Base-by-base conservation (phyloP, 2,329 filamentous ascomycete species). In the Neofusicoccum laricinum region DNA sequence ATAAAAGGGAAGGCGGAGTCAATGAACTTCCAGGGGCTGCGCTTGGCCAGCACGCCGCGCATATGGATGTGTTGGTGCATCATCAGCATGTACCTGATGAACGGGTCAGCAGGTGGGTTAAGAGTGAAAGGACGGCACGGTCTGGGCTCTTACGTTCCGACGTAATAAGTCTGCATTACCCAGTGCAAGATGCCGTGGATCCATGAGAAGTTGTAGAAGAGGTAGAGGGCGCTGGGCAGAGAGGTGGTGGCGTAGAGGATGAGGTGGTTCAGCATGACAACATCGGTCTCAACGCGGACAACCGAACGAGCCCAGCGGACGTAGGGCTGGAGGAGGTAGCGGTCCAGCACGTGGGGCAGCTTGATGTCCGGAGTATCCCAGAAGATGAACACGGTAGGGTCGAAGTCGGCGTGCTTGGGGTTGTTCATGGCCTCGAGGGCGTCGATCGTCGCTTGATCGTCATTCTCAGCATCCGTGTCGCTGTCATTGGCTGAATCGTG, bases 51-150 rank as follows among this genome's bases (percentile, higher is more conserved):
- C 2, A 93, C 81, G 15, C 91, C 91, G 50, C 87, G 84, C 80
- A 87, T 87, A 73, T 94, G 91, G 69, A 94, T 93, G 74, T 94
- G 91, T 71, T 94, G 90, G 71, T 94, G 91, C 84, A 91, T 90
- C 85, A 94, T 87, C 41, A 94, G 81, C 0, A 90, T 94, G 77
- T 92, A 94, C 45, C 50, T 55, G 17, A n/a, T 6, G 3, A 4
- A 14, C 5, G 10, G 7, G 25, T 55, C 17, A 55, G 50, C 17
- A n/a, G 11, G 30, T 12, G 30, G 14, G 17, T 14, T 17, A 25
- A 11, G 10, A 48, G 14, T 21, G 34, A 12, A 36, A 1, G 21
- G 25, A 7, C 25, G 25, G 25, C 7, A 30, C 25, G 25, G 4
- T 1, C 7, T 30, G 25, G 25, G 25, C 25, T 30, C 50, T 40